These are phyloP conservation scores for Globisporangium mamillatum DNA, from an alignment of 352 stramenopile genomes.

Conservation along the genomic window DNA sequence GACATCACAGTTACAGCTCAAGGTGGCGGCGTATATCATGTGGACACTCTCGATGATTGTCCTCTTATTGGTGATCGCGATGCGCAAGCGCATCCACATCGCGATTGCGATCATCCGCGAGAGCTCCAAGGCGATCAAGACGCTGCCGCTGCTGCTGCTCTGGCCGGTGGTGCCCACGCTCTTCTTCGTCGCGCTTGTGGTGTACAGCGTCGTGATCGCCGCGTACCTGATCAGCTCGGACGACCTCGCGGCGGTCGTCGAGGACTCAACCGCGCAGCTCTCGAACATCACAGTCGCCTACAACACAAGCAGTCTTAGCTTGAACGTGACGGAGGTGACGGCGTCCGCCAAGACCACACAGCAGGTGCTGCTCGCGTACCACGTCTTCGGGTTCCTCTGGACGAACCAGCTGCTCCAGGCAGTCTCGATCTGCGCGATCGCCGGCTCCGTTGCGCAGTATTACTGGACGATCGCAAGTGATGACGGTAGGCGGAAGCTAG, in stretches of 20 bases:
- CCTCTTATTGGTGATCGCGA: conserved; percentile 59
- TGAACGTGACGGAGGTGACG: conserved; percentile 23
- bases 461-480: conserved; percentile 86
- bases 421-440: conserved; percentile 93
- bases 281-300: conserved; percentile 34
- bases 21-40: conserved; percentile 56
- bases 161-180: conserved; percentile 57
- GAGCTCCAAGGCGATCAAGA: conserved; percentile 59
- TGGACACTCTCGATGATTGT: conserved; percentile 48
- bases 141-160: conserved; percentile 55
- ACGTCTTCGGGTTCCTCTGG: conserved; percentile 97
- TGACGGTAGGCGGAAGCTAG: conserved; percentile 36
- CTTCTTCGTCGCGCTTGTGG: conserved; percentile 50
- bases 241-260: conserved; percentile 32
- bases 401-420: conserved; percentile 95
- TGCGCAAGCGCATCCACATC: conserved; percentile 67
- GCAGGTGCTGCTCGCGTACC: conserved; percentile 60
- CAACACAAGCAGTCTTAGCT: conserved; percentile 21
- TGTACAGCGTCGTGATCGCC: conserved; percentile 55
- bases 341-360: conserved; percentile 43
- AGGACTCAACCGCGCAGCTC: conserved; percentile 26
- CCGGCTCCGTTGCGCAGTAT: conserved; percentile 88
- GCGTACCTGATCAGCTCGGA: conserved; percentile 61
- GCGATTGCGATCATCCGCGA: conserved; percentile 71
- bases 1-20: conserved; percentile 56